phyloP scores from a whole-genome alignment of 805 yeast species.

The Candida verbasci region DNA sequence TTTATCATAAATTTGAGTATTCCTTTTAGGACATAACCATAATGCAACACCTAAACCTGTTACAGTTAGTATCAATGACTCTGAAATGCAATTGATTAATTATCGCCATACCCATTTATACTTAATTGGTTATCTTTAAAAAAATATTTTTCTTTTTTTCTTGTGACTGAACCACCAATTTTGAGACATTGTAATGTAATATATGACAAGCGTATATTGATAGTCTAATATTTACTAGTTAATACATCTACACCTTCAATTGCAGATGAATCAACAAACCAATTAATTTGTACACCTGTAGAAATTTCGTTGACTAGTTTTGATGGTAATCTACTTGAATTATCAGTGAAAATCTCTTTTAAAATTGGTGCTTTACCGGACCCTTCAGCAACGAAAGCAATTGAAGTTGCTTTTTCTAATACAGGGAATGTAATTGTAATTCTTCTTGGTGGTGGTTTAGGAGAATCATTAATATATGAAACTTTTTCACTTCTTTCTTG shows the following conservation, averaged over 20 bases:
- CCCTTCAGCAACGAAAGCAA: conserved; percentile 89
- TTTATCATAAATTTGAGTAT: conserved; percentile 51
- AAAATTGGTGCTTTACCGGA: conserved; percentile 73
- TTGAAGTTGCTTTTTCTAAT: conserved; percentile 46
- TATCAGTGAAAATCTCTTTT: conserved; percentile 60
- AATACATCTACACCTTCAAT: conserved; percentile 53
- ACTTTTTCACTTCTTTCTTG: conserved; percentile 49
- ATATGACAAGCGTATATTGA: no score
- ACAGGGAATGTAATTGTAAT: conserved; percentile 84
- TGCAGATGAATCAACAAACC: conserved; percentile 87
- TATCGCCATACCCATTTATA: conserved; percentile 14
- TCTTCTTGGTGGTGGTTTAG: conserved; percentile 92
- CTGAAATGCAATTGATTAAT: neutral
- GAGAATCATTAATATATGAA: conserved; percentile 72
- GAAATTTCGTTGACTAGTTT: conserved; percentile 61
- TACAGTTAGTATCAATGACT: conserved; percentile 3
- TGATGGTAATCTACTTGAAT: conserved; percentile 56
- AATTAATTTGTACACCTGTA: conserved; percentile 49
- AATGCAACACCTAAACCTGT: conserved; percentile 47
- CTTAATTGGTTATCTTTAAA: neutral
- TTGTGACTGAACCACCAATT: no score
- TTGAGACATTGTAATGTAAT: no score
- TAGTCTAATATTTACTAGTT: conserved; percentile 30
- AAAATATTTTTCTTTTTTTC: neutral
- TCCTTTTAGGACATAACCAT: conserved; percentile 70